Conservation (phyloP, 2,329 filamentous ascomycete species). For the Claviceps sorghi region DNA sequence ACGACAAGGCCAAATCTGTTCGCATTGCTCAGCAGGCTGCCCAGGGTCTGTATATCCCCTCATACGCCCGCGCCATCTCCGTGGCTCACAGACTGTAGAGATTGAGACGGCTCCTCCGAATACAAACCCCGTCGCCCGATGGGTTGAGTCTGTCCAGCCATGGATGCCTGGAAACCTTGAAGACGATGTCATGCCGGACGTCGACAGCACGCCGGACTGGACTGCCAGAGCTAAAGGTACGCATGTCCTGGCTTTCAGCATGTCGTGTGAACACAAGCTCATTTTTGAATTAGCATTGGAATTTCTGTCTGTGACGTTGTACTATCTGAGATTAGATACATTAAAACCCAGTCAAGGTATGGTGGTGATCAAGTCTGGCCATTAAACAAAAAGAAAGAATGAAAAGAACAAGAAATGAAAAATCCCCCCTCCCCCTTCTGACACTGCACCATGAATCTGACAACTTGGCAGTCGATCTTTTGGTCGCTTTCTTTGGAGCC, state of each 20-base stretch:
- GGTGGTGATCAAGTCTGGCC: not conserved
- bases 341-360: constrained; percentile 37
- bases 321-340: constrained; percentile 28
- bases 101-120: constrained; percentile 29
- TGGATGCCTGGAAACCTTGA: constrained; percentile 34
- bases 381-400: too few relatives aligned
- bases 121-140: constrained; percentile 34
- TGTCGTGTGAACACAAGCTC: not conserved
- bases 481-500: constrained; percentile 40
- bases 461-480: constrained; percentile 23
- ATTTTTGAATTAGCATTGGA: constrained; percentile 28
- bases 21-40: constrained; percentile 32
- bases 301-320: constrained; percentile 41
- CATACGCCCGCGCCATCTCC: not conserved
- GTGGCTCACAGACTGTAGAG: constrained; percentile 17
- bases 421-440: not conserved
- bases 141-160: constrained; percentile 39
- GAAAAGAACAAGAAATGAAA: too few relatives aligned
- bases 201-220: constrained; percentile 31
- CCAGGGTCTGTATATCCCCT: constrained; percentile 16
- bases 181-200: constrained; percentile 22
- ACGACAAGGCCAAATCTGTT: constrained; percentile 27
- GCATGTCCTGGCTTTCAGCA: not conserved
- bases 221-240: constrained; percentile 38
- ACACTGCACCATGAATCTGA: not conserved